Evolutionary conservation across 2,329 filamentous ascomycete species (phyloP).

Genomic region (Xylaria sp.): DNA sequence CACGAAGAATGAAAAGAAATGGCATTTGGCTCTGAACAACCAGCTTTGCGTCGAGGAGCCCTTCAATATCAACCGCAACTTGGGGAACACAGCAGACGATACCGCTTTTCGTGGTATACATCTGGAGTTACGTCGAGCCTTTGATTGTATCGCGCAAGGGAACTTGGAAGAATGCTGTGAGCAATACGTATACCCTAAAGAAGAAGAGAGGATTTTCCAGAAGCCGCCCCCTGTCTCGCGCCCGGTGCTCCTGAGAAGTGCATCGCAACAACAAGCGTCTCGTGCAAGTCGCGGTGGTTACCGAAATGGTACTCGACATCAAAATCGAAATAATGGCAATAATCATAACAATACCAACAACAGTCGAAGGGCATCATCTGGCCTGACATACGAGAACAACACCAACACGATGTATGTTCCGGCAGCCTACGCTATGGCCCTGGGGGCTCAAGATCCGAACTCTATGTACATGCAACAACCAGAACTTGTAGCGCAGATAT

Average conservation of each 20-base stretch:
- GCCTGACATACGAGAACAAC: conserved; percentile 63
- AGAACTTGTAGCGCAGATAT: conserved; percentile 57
- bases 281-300: conserved; percentile 61
- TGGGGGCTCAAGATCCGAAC: conserved; percentile 59
- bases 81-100: conserved; percentile 96
- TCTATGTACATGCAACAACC: conserved; percentile 60
- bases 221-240: conserved; percentile 66
- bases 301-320: conserved; percentile 59
- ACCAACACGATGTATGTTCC: conserved; percentile 54
- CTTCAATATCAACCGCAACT: conserved; percentile 88
- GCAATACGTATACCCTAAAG: conserved; percentile 86
- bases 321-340: conserved; percentile 55
- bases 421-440: conserved; percentile 53
- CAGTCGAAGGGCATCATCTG: conserved; percentile 64
- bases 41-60: conserved; percentile 95
- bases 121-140: conserved; percentile 87
- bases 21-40: conserved; percentile 83
- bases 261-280: conserved; percentile 67
- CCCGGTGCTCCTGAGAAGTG: conserved; percentile 68
- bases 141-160: conserved; percentile 80
- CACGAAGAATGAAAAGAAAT: conserved; percentile 86
- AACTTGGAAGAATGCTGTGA: conserved; percentile 88
- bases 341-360: conserved; percentile 47
- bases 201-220: conserved; percentile 74
- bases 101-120: conserved; percentile 93